phyloP scores from a whole-genome alignment of 1,139 yeast species.

The Taphrina confusa region DNA sequence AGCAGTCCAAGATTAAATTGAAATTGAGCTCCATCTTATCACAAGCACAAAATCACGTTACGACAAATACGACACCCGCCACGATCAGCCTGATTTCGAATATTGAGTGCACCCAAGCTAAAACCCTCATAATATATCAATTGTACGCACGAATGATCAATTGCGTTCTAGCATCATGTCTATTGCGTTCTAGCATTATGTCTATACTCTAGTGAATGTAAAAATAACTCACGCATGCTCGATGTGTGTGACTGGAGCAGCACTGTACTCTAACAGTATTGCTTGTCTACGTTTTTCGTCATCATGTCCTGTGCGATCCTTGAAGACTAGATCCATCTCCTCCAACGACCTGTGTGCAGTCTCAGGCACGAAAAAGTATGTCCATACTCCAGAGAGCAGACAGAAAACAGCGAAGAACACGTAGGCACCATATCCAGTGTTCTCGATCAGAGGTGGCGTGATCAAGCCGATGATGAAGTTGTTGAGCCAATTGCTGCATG shows the following conservation, averaged over 20 bases:
- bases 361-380: conserved; percentile 57
- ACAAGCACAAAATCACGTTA: too few relatives aligned
- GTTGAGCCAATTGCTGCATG: conserved; percentile 37
- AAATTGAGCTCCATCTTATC: conserved; percentile 10
- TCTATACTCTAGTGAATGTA: too few relatives aligned
- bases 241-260: not conserved
- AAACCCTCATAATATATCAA: too few relatives aligned
- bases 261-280: not conserved
- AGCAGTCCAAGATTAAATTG: conserved; percentile 27
- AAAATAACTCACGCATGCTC: not conserved
- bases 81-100: too few relatives aligned
- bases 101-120: too few relatives aligned
- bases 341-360: conserved; percentile 61
- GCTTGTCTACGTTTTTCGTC: conserved; percentile 32
- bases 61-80: conserved; percentile 1
- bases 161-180: too few relatives aligned
- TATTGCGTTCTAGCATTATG: too few relatives aligned
- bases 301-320: conserved; percentile 29
- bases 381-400: conserved; percentile 45
- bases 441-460: conserved; percentile 32
- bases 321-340: conserved; percentile 58
- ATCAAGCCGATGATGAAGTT: conserved; percentile 40
- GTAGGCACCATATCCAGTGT: conserved; percentile 32
- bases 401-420: conserved; percentile 47
- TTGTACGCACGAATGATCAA: too few relatives aligned